Conservation (phyloP, 768 basidiomycete species). For the Lentinula sp. region DNA sequence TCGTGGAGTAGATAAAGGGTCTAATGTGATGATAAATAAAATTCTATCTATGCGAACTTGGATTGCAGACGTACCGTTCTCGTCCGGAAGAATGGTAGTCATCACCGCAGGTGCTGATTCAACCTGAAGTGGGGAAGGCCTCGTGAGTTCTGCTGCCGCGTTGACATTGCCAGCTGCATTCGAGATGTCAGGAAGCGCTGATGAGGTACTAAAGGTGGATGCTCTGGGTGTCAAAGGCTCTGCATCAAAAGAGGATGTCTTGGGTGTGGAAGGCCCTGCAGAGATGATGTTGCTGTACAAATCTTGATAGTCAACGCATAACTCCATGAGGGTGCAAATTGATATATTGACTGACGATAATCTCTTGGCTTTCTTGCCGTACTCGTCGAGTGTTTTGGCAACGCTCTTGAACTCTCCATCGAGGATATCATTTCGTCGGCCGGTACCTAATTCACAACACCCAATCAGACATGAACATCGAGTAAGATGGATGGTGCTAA, state of each 20-base stretch:
- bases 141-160: background rate
- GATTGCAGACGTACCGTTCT: background rate
- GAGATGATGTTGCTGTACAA: background rate
- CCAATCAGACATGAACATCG: background rate
- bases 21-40: background rate
- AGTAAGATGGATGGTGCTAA: background rate
- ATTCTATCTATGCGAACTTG: background rate
- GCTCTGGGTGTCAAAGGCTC: background rate
- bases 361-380: constrained; percentile 5
- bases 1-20: background rate
- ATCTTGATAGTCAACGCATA: background rate
- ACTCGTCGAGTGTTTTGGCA: constrained; percentile 1
- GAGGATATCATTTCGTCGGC: constrained; percentile 4
- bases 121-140: background rate
- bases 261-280: background rate
- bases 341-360: constrained; percentile 5
- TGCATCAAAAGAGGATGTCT: background rate
- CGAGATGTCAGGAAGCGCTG: background rate
- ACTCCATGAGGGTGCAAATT: background rate
- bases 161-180: background rate
- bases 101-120: constrained; percentile 5
- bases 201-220: background rate
- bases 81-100: background rate
- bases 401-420: constrained; percentile 7
- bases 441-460: constrained; percentile 1